These are phyloP conservation scores for Exserohilum turcica DNA, from an alignment of 2,329 filamentous ascomycete species.

Conservation along the genomic window DNA sequence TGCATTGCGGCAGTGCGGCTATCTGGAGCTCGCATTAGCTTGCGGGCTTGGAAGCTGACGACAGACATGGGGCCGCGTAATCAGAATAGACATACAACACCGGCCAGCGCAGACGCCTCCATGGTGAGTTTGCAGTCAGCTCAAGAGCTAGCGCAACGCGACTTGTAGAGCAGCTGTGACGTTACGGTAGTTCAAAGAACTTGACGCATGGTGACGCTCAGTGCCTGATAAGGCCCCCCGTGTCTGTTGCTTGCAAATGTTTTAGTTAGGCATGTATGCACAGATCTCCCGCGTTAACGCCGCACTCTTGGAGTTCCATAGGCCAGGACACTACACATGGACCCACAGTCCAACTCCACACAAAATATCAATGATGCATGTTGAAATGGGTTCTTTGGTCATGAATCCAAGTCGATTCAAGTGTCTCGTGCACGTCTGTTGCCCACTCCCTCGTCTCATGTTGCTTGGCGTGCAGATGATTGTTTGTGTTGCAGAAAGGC, in stretches of 20 bases:
- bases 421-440: neutral
- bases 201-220: neutral
- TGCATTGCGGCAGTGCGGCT: conserved; percentile 32
- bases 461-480: neutral
- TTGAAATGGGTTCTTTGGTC: neutral
- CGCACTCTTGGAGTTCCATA: neutral
- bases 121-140: neutral
- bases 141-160: neutral
- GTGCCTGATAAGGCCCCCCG: neutral
- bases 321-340: neutral
- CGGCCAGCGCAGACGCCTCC: conserved; percentile 12
- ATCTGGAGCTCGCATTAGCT: conserved; percentile 21
- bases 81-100: conserved; percentile 9
- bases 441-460: too few relatives aligned
- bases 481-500: neutral
- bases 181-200: neutral
- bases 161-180: neutral
- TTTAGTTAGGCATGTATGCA: conserved; percentile 2
- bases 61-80: neutral
- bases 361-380: neutral
- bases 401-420: neutral
- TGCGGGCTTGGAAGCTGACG: conserved; percentile 1
- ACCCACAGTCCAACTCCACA: neutral
- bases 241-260: neutral
- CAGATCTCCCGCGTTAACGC: conserved; percentile 10